Conservation (phyloP, 768 basidiomycete species). For the Hypholoma fasciculare region DNA sequence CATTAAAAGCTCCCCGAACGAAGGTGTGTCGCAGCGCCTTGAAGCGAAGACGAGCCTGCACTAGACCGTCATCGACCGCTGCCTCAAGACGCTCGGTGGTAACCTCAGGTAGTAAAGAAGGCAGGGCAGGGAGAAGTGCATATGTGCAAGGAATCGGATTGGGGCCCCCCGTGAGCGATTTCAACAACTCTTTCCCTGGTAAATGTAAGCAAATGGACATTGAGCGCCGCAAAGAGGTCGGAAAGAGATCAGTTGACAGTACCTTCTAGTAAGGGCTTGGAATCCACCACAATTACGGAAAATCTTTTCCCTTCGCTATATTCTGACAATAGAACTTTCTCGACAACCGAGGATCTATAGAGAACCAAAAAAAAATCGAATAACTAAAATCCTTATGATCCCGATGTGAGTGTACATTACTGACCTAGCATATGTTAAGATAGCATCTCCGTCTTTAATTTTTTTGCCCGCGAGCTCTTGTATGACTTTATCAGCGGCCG, state of each 20-base stretch:
- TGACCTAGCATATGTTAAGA: slow-evolving; percentile 91
- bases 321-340: slow-evolving; percentile 82
- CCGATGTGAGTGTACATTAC: slow-evolving; percentile 14
- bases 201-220: slow-evolving; percentile 1
- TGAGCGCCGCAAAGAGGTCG: too few species aligned
- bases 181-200: slow-evolving; percentile 77
- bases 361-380: neutral
- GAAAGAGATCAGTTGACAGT: too few species aligned
- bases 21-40: slow-evolving; percentile 74
- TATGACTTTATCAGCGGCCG: slow-evolving; percentile 92
- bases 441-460: slow-evolving; percentile 91
- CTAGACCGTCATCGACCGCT: slow-evolving; percentile 86
- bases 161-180: slow-evolving; percentile 59
- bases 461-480: slow-evolving; percentile 86
- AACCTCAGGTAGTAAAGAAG: slow-evolving; percentile 77
- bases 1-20: slow-evolving; percentile 78
- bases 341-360: slow-evolving; percentile 88
- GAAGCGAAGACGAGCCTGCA: slow-evolving; percentile 89
- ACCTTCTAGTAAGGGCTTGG: slow-evolving; percentile 94
- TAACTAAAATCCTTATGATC: neutral
- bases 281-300: slow-evolving; percentile 92
- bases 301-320: slow-evolving; percentile 77
- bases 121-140: slow-evolving; percentile 83
- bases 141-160: slow-evolving; percentile 84
- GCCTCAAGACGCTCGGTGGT: slow-evolving; percentile 84